Evolutionary conservation across 163 green algal species (phyloP), one percentile per base, ranked within the genome.

Genomic region (Scenedesmus sp.): DNA sequence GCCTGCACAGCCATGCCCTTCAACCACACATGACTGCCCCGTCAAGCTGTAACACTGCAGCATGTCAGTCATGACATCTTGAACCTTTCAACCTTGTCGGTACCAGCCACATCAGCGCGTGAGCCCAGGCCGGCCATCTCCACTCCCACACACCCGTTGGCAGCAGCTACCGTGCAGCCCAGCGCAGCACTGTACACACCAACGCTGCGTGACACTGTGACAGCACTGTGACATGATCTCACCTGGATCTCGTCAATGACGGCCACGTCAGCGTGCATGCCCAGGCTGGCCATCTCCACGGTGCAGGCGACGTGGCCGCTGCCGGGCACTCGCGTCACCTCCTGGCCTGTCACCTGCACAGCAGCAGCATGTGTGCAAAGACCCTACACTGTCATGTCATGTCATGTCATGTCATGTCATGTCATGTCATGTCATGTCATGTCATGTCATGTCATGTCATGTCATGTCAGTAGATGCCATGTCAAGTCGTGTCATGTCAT

Each of bases 171-270:
- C 0, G 97, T 99, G 94, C 96, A 98, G 0, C 97, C 91, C 0
- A 91, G 92, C 98, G 97, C 7, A 16, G 13, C 22, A 30, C 22
- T 26, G 0, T 16, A 13, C 53, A 72, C 49, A 56, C 10, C 49
- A 72, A 72, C 59, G n/a, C n/a, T n/a, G n/a, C n/a, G n/a, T n/a
- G n/a, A n/a, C n/a, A n/a, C n/a, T n/a, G n/a, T n/a, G n/a, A n/a
- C n/a, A n/a, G n/a, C n/a, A n/a, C n/a, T 40, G 30, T 76, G 4
- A 76, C 7, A 40, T 76, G 30, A 18, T 76, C 3, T 59, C n/a
- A 97, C 73, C 94, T 99, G 97, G 42, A 99, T 98, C 88, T 99
- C 97, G 89, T 99, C 97, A 42, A 99, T 95, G n/a, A 99, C 95
- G 0, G 97, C 97, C 89, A 99, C 97, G 20, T 99, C 88, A 70